Conservation (phyloP, 2,329 filamentous ascomycete genomes). For the Helminthosporium solani region DNA sequence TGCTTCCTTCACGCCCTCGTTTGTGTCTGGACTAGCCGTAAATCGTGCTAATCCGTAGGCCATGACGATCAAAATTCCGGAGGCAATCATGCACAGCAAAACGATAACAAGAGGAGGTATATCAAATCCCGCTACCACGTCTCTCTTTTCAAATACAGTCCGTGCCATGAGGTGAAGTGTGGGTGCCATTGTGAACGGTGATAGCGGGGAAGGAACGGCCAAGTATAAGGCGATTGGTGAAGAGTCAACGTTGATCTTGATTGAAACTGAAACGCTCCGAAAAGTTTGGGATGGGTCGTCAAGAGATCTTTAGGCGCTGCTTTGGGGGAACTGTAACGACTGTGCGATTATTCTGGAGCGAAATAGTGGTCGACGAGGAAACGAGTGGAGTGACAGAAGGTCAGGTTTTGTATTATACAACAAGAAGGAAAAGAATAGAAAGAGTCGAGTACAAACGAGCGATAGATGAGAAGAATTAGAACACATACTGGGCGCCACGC, state of each 20-base stretch:
- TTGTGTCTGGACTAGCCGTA: conserved; percentile 11
- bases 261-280: not conserved
- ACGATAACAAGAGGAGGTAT: conserved; percentile 30
- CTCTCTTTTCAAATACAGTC: conserved; percentile 9
- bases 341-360: not conserved
- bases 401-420: not conserved
- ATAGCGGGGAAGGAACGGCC: not conserved
- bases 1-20: conserved; percentile 8
- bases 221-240: not conserved
- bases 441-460: not conserved
- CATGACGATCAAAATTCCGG: conserved; percentile 20
- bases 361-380: not conserved
- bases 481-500: too few species aligned
- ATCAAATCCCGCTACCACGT: conserved; percentile 24
- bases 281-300: not conserved
- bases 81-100: conserved; percentile 32
- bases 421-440: not conserved
- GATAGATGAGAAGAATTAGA: too few species aligned
- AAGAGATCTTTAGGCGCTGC: not conserved
- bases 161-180: not conserved
- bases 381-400: not conserved
- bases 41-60: conserved; percentile 26
- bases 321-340: not conserved
- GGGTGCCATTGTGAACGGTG: not conserved
- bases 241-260: not conserved